phyloP scores from a whole-genome alignment of 2,329 filamentous ascomycete species.

The Cadophora gregata region DNA sequence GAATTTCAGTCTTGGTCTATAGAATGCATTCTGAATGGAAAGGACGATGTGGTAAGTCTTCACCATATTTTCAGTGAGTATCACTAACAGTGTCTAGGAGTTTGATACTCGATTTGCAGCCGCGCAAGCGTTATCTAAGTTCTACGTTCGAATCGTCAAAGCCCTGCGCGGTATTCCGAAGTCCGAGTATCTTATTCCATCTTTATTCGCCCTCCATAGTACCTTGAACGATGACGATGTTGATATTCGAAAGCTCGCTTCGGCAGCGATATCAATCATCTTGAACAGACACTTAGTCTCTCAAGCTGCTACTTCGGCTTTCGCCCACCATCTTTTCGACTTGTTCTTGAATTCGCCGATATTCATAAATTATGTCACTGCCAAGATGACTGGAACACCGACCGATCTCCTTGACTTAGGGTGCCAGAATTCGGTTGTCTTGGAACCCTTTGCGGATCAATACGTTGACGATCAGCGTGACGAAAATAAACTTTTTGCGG shows the following conservation, averaged over 20 bases:
- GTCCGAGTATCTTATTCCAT: constrained; percentile 5
- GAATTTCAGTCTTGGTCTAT: constrained; percentile 12
- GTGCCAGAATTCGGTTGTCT: constrained; percentile 32
- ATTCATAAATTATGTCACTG: constrained; percentile 29
- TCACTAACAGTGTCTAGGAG: constrained; percentile 50
- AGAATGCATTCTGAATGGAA: constrained; percentile 1
- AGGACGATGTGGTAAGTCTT: constrained; percentile 15
- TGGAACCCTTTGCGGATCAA: constrained; percentile 45
- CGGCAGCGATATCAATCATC: constrained; percentile 44
- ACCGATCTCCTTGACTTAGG: constrained; percentile 5
- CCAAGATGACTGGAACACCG: constrained; percentile 33
- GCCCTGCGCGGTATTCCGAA: neutral
- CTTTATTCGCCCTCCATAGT: constrained; percentile 9
- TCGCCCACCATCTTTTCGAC: constrained; percentile 27
- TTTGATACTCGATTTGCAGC: constrained; percentile 62
- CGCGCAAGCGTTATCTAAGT: constrained; percentile 55
- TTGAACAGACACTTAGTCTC: constrained; percentile 52
- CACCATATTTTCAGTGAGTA: neutral
- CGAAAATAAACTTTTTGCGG: constrained; percentile 77
- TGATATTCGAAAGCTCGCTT: constrained; percentile 22
- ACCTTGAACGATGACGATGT: constrained; percentile 25
- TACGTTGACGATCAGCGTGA: constrained; percentile 55
- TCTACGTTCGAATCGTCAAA: constrained; percentile 12
- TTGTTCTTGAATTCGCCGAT: constrained; percentile 13
- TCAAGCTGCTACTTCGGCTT: constrained; percentile 29